Base-by-base conservation (phyloP, 2,329 filamentous ascomycete genomes). In the Aspergillus caelatus region DNA sequence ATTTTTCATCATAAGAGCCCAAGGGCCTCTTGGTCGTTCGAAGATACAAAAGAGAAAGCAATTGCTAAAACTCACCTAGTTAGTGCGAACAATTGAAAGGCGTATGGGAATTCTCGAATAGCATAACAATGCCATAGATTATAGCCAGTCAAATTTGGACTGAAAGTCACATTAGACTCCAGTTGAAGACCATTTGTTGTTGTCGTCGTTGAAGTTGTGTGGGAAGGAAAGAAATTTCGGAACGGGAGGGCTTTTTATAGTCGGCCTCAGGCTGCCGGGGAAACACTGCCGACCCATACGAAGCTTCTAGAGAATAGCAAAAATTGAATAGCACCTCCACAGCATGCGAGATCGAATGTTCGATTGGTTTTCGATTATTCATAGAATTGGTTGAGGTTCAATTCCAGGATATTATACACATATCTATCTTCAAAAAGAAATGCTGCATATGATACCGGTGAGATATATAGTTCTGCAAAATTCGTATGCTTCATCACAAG, bases 1-100 rank as follows among this genome's bases (percentile, higher is more conserved):
- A 65, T 43, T 75, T 79, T 78, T 78, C 77, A 79, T 79, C 77
- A 78, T 78, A 71, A 67, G 66, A 75, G 66, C 63, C 63, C 64
- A 28, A 62, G 55, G 68, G 69, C 67, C 58, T 56, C n/a, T 68
- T 67, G 71, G 65, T 69, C 67, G 63, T 63, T 52, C 61, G 54
- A 57, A 46, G 36, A 57, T 58, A 54, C 55, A 54, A 57, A 53
- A 23, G 54, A 43, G 59, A 48, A 61, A 63, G 57, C 64, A 59
- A 63, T 55, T 58, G 34, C 21, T 21, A 28, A 71, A 28, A 71
- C 71, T 69, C 68, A 73, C 71, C 67, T 62, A 68, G 60, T 70
- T 64, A 71, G 63, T 65, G n/a, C n/a, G 2, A 52, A 32, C 8
- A 21, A 21, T 14, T 48, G 6, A 12, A 39, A 23, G 11, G 28